Base-by-base conservation (phyloP, 495 filamentous ascomycete genomes). In the Penicillium pancosmium region DNA sequence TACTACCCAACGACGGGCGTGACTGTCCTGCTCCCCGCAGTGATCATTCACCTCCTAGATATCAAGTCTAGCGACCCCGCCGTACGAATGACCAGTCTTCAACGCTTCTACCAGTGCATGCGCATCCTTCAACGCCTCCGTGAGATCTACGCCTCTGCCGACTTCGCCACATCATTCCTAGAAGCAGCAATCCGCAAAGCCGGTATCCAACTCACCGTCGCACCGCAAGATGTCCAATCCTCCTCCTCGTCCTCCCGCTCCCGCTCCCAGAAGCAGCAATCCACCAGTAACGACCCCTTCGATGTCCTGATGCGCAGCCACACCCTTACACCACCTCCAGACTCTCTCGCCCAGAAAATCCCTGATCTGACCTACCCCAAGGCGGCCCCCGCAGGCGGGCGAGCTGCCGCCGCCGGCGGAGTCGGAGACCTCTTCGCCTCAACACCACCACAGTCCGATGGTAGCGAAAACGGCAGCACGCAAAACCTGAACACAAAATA, bases 1-100 rank as follows among this genome's bases (percentile, higher is more conserved):
- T 96, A 85, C 68, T 85, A 96, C 16, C 91, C 92, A 10, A 94
- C 92, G 0, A 91, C 90, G 1, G 91, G 91, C 41, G 91, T 96
- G 19, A 96, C 92, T 0, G 91, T 95, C 10, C 84, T 96, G 11
- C 84, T 96, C 5, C 92, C 92, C 3, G 91, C 92, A 12, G 90
- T 95, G 70, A 95, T 96, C 60, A 93, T 95, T 54, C 91, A 96
- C 66, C 80, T 96, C 18, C 83, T 96, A 3, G 91, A 95, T 66
- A 92, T 94, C 79, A 95, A 92, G 66, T 88, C 86, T 40, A 87
- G 82, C 44, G 83, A 90, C 56, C 82, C 83, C 16, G 84, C 82
- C 48, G 84, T 88, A 15, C 81, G 89, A 21, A 82, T 86, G 57
- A 75, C 84, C 35, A 89, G 88, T 55, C 78, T 90, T 50, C 83